Evolutionary conservation across 352 stramenopile species (phyloP), one percentile per base, ranked within the genome.

Genomic region (Blastocystis sp.): DNA sequence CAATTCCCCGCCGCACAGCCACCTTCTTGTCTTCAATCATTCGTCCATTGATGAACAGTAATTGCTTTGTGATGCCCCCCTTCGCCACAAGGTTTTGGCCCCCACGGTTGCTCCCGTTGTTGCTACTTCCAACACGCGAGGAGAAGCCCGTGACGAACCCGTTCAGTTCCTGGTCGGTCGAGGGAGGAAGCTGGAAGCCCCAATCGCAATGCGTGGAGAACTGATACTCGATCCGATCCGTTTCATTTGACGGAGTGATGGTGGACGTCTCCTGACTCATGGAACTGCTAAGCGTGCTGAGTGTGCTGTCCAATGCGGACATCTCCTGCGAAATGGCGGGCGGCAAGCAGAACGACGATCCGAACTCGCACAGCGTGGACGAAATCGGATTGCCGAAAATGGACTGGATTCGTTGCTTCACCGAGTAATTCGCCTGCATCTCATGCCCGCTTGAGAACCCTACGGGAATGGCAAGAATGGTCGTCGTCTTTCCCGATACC

Each of bases 1-100:
- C 24, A 4, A 76, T 7, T 66, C 24, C 43, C 64, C 34, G 4
- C 0, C 19, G 24, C 28, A 62, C 24, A 21, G 11, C 61, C 69
- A 68, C 80, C 65, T 79, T 89, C 43, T 61, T 59, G 54, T 79
- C 70, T 38, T 89, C 80, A 95, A 96, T 7, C 96, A 92, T 2
- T 45, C 69, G 87, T 11, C 94, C 93, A 90, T 99, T 99, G 59
- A 98, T 94, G 90, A 95, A 97, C 78, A 97, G 95, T 89, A 98
- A 98, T 90, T 98, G 95, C 2, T 81, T 81, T 3, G 71, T 40
- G 42, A 54, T 92, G 91, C 80, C 98, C 94, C 76, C 95, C 94
- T 71, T 96, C 93, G 63, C 91, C 93, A 60, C 43, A 24, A 81
- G 17, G 60, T 81, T 81, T 59, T 81, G 71, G 40, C 66, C 66